phyloP scores from a whole-genome alignment of 2,329 filamentous ascomycete genomes.

The Ophiobolus disseminans region DNA sequence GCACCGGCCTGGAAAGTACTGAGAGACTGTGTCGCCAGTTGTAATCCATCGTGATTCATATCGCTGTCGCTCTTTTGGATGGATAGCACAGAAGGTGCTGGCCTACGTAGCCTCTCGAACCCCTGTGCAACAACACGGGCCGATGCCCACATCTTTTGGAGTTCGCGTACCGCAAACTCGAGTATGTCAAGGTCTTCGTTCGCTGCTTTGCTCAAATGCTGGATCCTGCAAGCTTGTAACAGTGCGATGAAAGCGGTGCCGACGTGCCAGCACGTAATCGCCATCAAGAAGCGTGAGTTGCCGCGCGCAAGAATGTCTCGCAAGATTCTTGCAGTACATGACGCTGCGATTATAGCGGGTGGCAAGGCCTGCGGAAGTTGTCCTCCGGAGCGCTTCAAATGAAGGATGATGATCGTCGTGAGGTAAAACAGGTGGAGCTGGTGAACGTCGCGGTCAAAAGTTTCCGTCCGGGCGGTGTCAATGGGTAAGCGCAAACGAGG shows the following conservation, averaged over 20 bases:
- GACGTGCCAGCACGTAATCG: slow-evolving; percentile 32
- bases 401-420: slow-evolving; percentile 29
- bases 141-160: slow-evolving; percentile 34
- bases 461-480: slow-evolving; percentile 18
- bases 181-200: slow-evolving; percentile 30
- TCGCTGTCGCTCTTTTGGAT: neutral
- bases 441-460: slow-evolving; percentile 30
- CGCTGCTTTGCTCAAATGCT: slow-evolving; percentile 20
- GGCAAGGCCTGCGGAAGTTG: slow-evolving; percentile 30
- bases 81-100: neutral
- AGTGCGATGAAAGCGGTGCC: slow-evolving; percentile 33
- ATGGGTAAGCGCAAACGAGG: slow-evolving; percentile 19
- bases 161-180: slow-evolving; percentile 20
- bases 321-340: slow-evolving; percentile 28
- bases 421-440: slow-evolving; percentile 32
- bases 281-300: slow-evolving; percentile 31
- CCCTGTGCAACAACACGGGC: slow-evolving; percentile 29
- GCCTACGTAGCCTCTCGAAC: slow-evolving; percentile 25
- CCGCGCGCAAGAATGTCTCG: slow-evolving; percentile 30
- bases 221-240: slow-evolving; percentile 27
- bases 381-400: slow-evolving; percentile 28
- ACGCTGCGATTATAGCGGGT: slow-evolving; percentile 30
- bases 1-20: too few relatives aligned
- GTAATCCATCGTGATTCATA: too few relatives aligned
- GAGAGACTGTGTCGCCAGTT: neutral